Base-by-base conservation (phyloP, 805 yeast species). In the Pichia cephalocereana region DNA sequence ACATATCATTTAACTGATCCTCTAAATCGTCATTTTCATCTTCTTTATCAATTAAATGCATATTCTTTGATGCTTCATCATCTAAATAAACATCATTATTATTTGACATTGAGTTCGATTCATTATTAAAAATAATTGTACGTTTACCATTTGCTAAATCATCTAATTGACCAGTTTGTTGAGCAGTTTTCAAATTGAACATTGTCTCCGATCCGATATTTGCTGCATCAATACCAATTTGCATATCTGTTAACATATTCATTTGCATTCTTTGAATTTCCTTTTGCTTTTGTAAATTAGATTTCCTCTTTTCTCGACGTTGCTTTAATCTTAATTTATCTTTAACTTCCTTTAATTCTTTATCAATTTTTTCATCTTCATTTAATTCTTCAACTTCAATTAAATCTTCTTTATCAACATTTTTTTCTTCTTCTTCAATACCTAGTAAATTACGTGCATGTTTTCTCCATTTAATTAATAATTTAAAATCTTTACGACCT, bases 211-310 rank as follows among this genome's bases (percentile, higher is more conserved):
- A 74, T 37, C 93, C 96, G 51, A 79, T 72, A 46, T 77, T 76
- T 17, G 87, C 91, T 17, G 96, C 96, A 63, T 93, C 99, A 47
- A 87, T 73, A 76, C 98, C 97, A 53, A 93, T 81, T 60, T 89
- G 95, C 70, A 76, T 79, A 60, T 95, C 96, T 7, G 96, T 86
- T 50, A 86, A 71, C 96, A 93, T 90, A 65, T 86, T 87, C 91
- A 93, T 83, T 69, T 93, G 97, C 86, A 88, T 83, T 70, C 98
- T 79, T 44, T 76, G 73, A 43, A 91, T 78, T 62, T 91, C 97
- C 65, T 85, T 86, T 64, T 88, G 96, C 60, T 87, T 88, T 53
- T 66, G 55, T 67, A 90, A 96, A 63, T 93, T 89, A 47, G 77
- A 77, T 57, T 74, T 80, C 65, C 96, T 82, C 66, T 82, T 86